phyloP scores from a whole-genome alignment of 257 asterid genomes.

The Solanum piurae region DNA sequence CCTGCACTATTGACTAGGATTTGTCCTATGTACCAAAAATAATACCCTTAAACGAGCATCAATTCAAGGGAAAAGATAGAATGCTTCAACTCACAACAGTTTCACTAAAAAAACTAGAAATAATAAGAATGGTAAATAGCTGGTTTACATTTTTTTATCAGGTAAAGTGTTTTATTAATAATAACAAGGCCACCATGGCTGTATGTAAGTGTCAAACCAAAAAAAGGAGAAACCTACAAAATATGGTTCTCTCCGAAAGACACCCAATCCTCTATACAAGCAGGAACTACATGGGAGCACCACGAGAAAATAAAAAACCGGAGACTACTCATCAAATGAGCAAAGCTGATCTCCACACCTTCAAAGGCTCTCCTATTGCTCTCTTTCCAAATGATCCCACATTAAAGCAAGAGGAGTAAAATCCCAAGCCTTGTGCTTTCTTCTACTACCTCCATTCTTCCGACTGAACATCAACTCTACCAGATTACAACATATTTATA shows the following conservation, averaged over 20 bases:
- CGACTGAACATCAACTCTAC: neutral
- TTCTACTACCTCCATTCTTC: neutral
- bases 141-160: neutral
- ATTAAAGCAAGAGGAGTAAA: neutral
- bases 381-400: neutral
- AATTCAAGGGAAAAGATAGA: neutral
- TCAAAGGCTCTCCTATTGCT: neutral
- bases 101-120: neutral
- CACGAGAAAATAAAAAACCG: neutral
- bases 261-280: neutral
- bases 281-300: neutral
- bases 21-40: neutral
- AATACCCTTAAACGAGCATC: neutral
- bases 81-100: neutral
- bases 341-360: neutral
- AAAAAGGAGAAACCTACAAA: neutral
- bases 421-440: neutral
- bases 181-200: neutral
- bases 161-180: neutral
- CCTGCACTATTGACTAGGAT: neutral
- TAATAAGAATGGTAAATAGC: neutral
- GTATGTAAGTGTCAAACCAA: neutral
- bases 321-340: neutral
- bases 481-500: neutral
- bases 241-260: neutral